These are phyloP conservation scores for Eucalyptus rudis DNA, from an alignment of 345 rosid genomes.

Conservation along the genomic window DNA sequence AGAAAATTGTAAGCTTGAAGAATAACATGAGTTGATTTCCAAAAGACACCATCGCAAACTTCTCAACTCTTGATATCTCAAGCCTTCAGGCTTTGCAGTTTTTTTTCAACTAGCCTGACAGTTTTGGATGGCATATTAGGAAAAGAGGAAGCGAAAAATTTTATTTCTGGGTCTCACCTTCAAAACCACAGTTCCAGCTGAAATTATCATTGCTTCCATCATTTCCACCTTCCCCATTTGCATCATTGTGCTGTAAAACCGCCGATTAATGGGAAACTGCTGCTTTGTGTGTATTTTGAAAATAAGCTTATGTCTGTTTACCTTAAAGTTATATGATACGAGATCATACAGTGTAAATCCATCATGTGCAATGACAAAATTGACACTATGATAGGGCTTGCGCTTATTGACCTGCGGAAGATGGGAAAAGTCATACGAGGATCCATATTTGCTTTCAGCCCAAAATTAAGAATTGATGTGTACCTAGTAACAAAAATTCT, in stretches of 20 bases:
- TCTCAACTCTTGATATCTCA: not conserved
- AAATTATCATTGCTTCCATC: conserved; percentile 89
- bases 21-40: not conserved
- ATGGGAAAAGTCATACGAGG: not conserved
- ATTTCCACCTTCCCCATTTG: conserved; percentile 94
- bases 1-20: not conserved
- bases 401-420: conserved; percentile 62
- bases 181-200: conserved; percentile 97
- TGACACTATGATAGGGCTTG: conserved; percentile 80
- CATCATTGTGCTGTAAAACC: conserved; percentile 83
- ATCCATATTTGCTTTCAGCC: not conserved
- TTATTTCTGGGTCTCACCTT: conserved; percentile 22
- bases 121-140: not conserved
- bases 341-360: conserved; percentile 88
- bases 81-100: not conserved
- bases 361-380: conserved; percentile 84
- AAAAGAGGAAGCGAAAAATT: not conserved
- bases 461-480: not conserved
- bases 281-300: not conserved
- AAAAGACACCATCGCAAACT: not conserved
- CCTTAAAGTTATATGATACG: conserved; percentile 82
- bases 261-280: not conserved
- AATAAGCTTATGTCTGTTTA: conserved; percentile 3
- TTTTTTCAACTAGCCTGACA: not conserved
- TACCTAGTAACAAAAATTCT: not conserved